These are phyloP conservation scores for Ophiostoma tasmaniense DNA, from an alignment of 2,329 filamentous ascomycete species.

Conservation along the genomic window DNA sequence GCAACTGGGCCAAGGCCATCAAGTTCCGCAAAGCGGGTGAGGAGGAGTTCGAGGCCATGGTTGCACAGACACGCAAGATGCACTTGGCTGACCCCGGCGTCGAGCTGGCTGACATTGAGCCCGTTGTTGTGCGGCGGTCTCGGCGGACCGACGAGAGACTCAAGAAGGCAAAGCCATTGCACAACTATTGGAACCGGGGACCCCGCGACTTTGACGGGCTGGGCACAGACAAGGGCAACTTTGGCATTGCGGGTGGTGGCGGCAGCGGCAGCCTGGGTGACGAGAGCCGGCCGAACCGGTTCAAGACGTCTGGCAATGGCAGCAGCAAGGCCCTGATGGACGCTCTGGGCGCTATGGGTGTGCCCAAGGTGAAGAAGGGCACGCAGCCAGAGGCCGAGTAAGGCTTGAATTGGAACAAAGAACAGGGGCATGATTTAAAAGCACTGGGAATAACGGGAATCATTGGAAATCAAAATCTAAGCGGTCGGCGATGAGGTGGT, in stretches of 20 bases:
- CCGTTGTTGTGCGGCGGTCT: conserved; percentile 11
- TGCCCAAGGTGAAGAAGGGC: conserved; percentile 8
- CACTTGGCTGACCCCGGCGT: conserved; percentile 24
- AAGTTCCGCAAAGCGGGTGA: conserved; percentile 60
- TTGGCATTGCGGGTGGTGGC: neutral
- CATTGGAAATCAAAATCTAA: neutral
- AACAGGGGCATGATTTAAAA: neutral
- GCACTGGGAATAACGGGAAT: neutral
- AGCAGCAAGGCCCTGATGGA: conserved; percentile 1
- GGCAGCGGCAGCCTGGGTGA: conserved; percentile 4
- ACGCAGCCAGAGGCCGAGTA: conserved; percentile 5
- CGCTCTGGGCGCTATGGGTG: conserved; percentile 16
- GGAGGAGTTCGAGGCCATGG: conserved; percentile 58
- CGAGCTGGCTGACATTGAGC: conserved; percentile 21
- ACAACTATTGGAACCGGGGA: conserved; percentile 17
- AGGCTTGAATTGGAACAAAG: neutral
- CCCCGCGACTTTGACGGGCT: conserved; percentile 5
- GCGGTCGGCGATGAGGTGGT: neutral
- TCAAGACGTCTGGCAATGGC: neutral
- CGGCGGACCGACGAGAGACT: conserved; percentile 1
- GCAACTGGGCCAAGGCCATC: conserved; percentile 79
- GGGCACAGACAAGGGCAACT: neutral
- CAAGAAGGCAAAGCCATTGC: conserved; percentile 14
- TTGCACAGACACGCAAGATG: conserved; percentile 35
- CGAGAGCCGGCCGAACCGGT: conserved; percentile 5